Percentiles rank a stretch among this genome's conserved stretches.
Conservation (phyloP, 2,329 filamentous ascomycete genomes). For the Colletotrichum magnum region DNA sequence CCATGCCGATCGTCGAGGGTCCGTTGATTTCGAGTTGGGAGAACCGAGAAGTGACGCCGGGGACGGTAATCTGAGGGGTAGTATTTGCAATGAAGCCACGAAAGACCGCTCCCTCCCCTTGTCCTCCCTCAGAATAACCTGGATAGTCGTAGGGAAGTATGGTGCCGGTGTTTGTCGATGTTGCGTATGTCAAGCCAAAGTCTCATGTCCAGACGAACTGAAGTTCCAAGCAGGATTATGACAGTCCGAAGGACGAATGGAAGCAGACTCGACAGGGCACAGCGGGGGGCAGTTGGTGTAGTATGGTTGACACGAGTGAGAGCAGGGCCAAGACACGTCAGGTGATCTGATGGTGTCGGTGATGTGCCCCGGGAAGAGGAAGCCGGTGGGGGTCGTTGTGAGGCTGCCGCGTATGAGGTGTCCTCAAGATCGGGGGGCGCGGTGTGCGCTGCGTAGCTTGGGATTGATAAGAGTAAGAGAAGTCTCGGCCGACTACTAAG, state of each 20-base stretch:
- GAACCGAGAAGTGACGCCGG: conserved; percentile 31
- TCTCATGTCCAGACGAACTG: conserved; percentile 39
- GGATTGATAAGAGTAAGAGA: conserved; percentile 32
- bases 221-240: conserved; percentile 20
- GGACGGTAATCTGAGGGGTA: conserved; percentile 11
- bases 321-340: conserved; percentile 31
- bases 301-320: conserved; percentile 30
- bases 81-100: conserved; percentile 15
- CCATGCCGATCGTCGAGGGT: conserved; percentile 47
- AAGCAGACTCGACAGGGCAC: conserved; percentile 27
- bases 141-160: conserved; percentile 30
- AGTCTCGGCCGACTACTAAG: conserved; percentile 7
- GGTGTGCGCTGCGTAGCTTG: conserved; percentile 19
- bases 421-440: conserved; percentile 23
- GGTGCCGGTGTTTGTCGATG: conserved; percentile 30
- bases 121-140: conserved; percentile 35
- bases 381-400: conserved; percentile 40
- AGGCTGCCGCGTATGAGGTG: conserved; percentile 35
- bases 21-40: conserved; percentile 34
- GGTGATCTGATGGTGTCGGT: conserved; percentile 37
- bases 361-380: conserved; percentile 34
- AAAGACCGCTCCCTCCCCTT: conserved; percentile 35
- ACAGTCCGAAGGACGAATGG: conserved; percentile 20
- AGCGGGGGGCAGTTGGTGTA: conserved; percentile 23
- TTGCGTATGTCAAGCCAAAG: conserved; percentile 20